These are phyloP conservation scores for Brassica cretica DNA, from an alignment of 345 rosid species.

Conservation along the genomic window DNA sequence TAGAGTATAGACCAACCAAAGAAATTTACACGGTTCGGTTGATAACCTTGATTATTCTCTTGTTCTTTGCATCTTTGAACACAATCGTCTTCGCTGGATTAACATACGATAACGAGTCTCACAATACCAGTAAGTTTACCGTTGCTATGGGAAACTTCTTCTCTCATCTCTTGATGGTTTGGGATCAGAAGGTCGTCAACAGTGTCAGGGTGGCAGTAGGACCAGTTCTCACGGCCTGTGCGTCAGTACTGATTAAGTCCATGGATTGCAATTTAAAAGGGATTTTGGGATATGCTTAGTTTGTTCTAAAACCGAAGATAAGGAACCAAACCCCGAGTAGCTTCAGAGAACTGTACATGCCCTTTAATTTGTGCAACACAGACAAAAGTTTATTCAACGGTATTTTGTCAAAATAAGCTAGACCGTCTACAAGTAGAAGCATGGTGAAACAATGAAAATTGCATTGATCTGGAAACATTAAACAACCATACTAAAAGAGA, in stretches of 20 bases:
- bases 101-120: neutral
- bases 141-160: neutral
- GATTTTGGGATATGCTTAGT: too few species aligned
- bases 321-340: too few species aligned
- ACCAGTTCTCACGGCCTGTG: neutral
- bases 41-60: neutral
- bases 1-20: neutral
- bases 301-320: too few species aligned
- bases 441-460: neutral
- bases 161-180: neutral
- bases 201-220: neutral
- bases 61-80: conserved; percentile 1
- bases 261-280: neutral
- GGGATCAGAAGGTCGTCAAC: neutral
- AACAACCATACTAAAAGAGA: neutral
- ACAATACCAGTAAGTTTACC: neutral
- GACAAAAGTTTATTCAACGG: neutral
- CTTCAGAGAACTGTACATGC: neutral
- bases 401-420: neutral
- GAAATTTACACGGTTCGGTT: conserved; percentile 1
- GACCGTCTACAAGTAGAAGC: neutral
- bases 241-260: neutral
- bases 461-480: neutral
- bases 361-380: neutral
- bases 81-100: neutral